Conservation (phyloP, 441 rosid species). For the Raphanus hybrid region DNA sequence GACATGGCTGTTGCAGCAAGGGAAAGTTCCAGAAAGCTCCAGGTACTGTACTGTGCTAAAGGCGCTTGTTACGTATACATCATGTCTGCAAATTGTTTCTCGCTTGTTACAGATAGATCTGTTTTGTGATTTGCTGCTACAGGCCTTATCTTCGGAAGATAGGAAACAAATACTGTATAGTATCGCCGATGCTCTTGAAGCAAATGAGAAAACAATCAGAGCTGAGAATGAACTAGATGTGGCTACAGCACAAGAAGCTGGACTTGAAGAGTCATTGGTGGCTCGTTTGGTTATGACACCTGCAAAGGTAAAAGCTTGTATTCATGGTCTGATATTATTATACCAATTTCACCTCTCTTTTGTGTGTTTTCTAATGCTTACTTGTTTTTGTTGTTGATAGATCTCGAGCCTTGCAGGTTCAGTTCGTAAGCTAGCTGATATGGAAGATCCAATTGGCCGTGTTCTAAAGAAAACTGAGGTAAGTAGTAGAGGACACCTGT, state of each 20-base stretch:
- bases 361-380: conserved; percentile 6
- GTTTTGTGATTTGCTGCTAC: conserved; percentile 31
- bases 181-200: conserved; percentile 87
- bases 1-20: conserved; percentile 99
- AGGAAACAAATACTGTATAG: conserved; percentile 72
- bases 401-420: conserved; percentile 80
- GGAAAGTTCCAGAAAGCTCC: conserved; percentile 93
- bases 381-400: conserved; percentile 48
- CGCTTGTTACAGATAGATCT: not conserved
- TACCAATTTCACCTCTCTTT: conserved; percentile 1
- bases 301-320: conserved; percentile 70
- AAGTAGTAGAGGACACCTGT: conserved; percentile 14
- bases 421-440: conserved; percentile 84
- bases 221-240: conserved; percentile 89
- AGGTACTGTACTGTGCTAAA: conserved; percentile 54
- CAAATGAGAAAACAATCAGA: conserved; percentile 67
- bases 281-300: conserved; percentile 85
- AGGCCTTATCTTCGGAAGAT: conserved; percentile 85
- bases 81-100: conserved; percentile 6
- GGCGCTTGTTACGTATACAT: not conserved
- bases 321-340: not conserved
- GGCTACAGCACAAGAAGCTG: conserved; percentile 76
- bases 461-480: conserved; percentile 94
- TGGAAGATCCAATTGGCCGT: conserved; percentile 95
- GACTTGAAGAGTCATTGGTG: conserved; percentile 77